Evolutionary conservation across 352 stramenopile genomes (phyloP).

Genomic region (Pythium diclinum): DNA sequence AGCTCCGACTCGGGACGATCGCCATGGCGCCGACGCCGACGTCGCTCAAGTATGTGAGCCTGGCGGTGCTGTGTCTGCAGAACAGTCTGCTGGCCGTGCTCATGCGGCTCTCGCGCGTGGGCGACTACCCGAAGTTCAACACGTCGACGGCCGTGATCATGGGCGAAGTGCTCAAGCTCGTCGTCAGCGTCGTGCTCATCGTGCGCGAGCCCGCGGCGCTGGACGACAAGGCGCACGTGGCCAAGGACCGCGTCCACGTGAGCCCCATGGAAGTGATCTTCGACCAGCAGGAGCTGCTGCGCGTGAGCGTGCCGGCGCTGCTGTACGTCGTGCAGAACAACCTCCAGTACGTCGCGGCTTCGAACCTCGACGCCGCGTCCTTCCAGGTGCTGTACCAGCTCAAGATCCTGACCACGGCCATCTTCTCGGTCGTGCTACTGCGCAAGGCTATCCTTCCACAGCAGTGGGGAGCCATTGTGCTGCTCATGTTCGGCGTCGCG

Average conservation of each 20-base stretch:
- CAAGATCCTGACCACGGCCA: slow-evolving; percentile 85
- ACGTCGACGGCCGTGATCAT: slow-evolving; percentile 70
- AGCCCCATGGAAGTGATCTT: slow-evolving; percentile 43
- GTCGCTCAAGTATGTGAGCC: slow-evolving; percentile 75
- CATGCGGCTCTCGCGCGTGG: slow-evolving; percentile 78
- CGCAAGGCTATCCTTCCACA: slow-evolving; percentile 62
- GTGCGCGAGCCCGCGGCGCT: slow-evolving; percentile 21
- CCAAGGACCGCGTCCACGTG: slow-evolving; percentile 10
- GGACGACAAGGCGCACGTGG: slow-evolving; percentile 1
- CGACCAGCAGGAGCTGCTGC: slow-evolving; percentile 59
- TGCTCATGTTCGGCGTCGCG: slow-evolving; percentile 79
- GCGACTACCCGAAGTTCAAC: slow-evolving; percentile 69
- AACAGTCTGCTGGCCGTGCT: slow-evolving; percentile 75
- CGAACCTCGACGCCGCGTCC: slow-evolving; percentile 73
- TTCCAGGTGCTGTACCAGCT: slow-evolving; percentile 87
- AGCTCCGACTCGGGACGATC: background rate
- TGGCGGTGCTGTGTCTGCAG: slow-evolving; percentile 77
- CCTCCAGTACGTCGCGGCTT: slow-evolving; percentile 75
- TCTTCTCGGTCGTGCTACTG: slow-evolving; percentile 84
- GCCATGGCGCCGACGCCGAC: slow-evolving; percentile 25
- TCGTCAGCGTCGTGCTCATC: slow-evolving; percentile 46
- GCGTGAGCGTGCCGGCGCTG: slow-evolving; percentile 69
- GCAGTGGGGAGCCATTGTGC: slow-evolving; percentile 76
- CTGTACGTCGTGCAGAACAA: slow-evolving; percentile 88
- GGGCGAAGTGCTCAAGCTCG: slow-evolving; percentile 71